phyloP scores from a whole-genome alignment of 345 rosid genomes.

The Citrus mangshanensis region DNA sequence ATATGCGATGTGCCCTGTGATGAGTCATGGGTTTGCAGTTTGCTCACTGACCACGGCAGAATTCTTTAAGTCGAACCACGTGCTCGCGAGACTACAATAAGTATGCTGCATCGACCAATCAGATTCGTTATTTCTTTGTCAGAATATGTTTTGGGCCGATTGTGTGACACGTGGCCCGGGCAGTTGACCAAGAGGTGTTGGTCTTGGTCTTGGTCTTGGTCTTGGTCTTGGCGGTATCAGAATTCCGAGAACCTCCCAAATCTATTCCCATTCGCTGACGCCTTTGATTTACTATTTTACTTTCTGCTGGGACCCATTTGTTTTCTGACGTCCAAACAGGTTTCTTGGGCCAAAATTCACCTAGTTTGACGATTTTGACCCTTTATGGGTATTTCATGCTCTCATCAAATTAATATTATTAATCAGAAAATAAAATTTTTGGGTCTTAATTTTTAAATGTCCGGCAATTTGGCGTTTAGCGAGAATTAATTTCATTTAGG shows the following conservation, averaged over 20 bases:
- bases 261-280: too few species aligned
- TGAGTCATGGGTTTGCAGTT: background rate
- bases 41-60: background rate
- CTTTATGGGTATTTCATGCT: too few species aligned
- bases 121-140: background rate
- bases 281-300: background rate
- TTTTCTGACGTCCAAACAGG: background rate
- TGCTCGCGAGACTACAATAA: background rate
- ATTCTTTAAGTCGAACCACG: background rate
- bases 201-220: background rate
- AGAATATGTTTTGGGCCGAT: background rate
- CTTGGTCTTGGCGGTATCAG: background rate
- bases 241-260: background rate
- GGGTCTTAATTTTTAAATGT: too few species aligned
- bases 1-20: too few species aligned
- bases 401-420: too few species aligned
- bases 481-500: background rate
- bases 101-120: background rate
- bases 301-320: background rate
- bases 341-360: background rate
- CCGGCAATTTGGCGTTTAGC: background rate
- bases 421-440: too few species aligned
- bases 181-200: background rate
- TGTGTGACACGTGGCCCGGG: background rate
- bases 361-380: background rate